Evolutionary conservation across 768 basidiomycete genomes (phyloP).

Genomic region (Ramaria sp.): DNA sequence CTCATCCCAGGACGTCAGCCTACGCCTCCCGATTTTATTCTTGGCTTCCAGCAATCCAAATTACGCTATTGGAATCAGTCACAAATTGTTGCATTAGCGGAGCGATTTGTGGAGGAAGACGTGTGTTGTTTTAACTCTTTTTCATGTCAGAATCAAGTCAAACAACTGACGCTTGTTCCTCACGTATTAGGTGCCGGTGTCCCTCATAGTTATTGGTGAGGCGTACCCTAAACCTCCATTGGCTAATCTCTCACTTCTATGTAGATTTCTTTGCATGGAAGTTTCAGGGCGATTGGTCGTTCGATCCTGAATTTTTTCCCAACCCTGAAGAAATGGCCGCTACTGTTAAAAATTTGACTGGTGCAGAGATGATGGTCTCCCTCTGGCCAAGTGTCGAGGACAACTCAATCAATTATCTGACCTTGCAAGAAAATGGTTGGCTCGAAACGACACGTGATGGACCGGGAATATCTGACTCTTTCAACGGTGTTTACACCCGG

Average conservation of each 20-base stretch:
- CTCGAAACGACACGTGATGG: constrained; percentile 27
- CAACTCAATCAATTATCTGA: constrained; percentile 24
- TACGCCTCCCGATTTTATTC: constrained; percentile 25
- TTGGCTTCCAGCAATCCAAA: constrained; percentile 29
- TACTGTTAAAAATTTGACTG: constrained; percentile 24
- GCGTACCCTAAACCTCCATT: background rate
- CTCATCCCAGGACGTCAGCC: constrained; percentile 22
- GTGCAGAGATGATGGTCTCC: constrained; percentile 30
- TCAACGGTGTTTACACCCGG: constrained; percentile 26
- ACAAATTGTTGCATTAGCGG: constrained; percentile 25
- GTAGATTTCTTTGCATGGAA: constrained; percentile 29
- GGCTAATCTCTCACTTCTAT: background rate
- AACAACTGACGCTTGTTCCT: background rate
- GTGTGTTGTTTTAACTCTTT: background rate
- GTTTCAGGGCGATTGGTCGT: constrained; percentile 30
- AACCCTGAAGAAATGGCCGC: constrained; percentile 25
- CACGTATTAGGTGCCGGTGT: constrained; percentile 22
- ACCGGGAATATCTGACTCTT: constrained; percentile 25
- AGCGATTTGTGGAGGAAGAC: constrained; percentile 24
- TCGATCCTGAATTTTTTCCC: constrained; percentile 25
- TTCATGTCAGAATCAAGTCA: background rate
- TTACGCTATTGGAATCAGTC: constrained; percentile 28
- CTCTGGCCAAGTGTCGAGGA: constrained; percentile 30
- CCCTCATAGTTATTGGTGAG: constrained; percentile 26
- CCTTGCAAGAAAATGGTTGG: constrained; percentile 22